Evolutionary conservation across 169 alveolate genomes (phyloP), one percentile per base, ranked within the genome.

Genomic region (Theileria orientalis): DNA sequence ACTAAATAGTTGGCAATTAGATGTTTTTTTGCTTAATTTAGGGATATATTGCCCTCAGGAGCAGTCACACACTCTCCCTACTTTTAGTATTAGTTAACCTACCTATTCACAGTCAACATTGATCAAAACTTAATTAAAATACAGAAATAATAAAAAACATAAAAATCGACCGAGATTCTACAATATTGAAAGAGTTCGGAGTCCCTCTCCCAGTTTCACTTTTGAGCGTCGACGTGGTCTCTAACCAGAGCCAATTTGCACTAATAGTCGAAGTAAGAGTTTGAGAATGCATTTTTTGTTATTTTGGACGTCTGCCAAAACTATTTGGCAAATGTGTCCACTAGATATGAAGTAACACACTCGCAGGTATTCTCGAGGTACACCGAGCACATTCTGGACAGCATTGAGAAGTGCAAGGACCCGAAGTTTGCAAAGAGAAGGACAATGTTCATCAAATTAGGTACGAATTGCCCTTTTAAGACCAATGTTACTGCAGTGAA

Each of bases 391-490:
- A 37, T 79, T 16, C 63, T 70, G 44, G 72, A 67, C 32, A 29
- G 49, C 3, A 75, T 79, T 16, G 46, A 62, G 44, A 32, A 42
- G 9, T 49, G 42, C 27, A 51, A 25, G 7, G 67, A 71, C 46
- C 83, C 60, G 2, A 71, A 60, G 64, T 73, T 79, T 33, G 70
- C 52, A 13, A 79, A 79, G 54, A 61, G 87, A 66, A 79, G 69
- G 62, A 54, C 76, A 0, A 79, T 79, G 87, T 67, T 79, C 44
- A 54, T 30, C 1, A 79, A 79, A 35, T 77, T 79, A 14, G 74
- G 87, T 79, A 40, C 21, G n/a, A 3, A 27, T 35, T 62, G 51
- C 16, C 23, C 16, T 40, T 19, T 0, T 44, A 5, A n/a, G 11
- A 3, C 5, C 37, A 27, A 3, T 13, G 7, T 27, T n/a, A 56